Evolutionary conservation across 1,139 yeast genomes (phyloP).

Genomic region (Candida labiduridarum): DNA sequence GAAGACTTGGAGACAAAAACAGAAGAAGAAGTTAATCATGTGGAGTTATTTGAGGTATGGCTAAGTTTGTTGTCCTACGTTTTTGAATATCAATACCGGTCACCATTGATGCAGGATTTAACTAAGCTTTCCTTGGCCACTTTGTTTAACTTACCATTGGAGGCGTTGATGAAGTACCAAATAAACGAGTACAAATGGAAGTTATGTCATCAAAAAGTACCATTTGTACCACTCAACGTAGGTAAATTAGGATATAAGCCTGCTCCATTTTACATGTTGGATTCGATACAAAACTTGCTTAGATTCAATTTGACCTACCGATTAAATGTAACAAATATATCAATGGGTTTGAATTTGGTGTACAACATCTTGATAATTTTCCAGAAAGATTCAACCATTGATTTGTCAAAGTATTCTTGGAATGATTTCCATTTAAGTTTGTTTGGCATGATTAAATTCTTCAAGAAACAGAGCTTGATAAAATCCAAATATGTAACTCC

Average conservation of each 20-base stretch:
- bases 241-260: constrained; percentile 30
- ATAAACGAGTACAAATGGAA: constrained; percentile 47
- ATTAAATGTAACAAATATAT: constrained; percentile 32
- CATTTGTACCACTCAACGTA: constrained; percentile 33
- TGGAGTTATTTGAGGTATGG: constrained; percentile 37
- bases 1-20: constrained; percentile 20
- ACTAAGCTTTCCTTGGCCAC: constrained; percentile 27
- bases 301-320: constrained; percentile 43
- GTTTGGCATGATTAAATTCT: constrained; percentile 29
- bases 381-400: constrained; percentile 10
- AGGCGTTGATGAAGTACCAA: constrained; percentile 20
- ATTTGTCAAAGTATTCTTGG: constrained; percentile 28
- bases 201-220: constrained; percentile 42
- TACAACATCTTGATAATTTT: constrained; percentile 23
- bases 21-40: constrained; percentile 17
- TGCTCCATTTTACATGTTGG: constrained; percentile 39
- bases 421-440: constrained; percentile 30
- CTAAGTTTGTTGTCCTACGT: constrained; percentile 40
- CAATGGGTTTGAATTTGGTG: constrained; percentile 26
- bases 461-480: constrained; percentile 22
- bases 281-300: constrained; percentile 37
- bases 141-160: constrained; percentile 26
- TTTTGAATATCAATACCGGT: constrained; percentile 38
- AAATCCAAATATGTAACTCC: constrained; percentile 21
- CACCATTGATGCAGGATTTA: constrained; percentile 23